Percentiles rank a stretch among this genome's conserved stretches.
Conservation (phyloP, 2,329 filamentous ascomycete genomes). For the Stachybotrys chartarum region DNA sequence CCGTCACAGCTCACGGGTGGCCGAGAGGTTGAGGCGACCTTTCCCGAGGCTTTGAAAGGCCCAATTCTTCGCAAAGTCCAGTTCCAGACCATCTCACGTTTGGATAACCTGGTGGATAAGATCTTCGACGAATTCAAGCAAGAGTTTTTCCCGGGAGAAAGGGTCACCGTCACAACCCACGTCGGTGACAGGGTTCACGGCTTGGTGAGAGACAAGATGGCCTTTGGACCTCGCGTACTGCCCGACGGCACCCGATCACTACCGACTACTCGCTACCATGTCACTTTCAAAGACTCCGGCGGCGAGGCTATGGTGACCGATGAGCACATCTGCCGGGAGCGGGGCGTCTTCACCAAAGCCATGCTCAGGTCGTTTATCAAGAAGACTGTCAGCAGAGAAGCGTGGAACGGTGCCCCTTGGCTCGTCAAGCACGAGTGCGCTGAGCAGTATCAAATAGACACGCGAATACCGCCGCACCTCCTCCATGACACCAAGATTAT, state of each 20-base stretch:
- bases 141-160: conserved; percentile 86
- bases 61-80: conserved; percentile 88
- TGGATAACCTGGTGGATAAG: conserved; percentile 70
- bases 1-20: conserved; percentile 62
- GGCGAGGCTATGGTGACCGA: conserved; percentile 76
- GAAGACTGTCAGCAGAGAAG: conserved; percentile 83
- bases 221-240: conserved; percentile 53
- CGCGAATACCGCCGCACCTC: conserved; percentile 75
- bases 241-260: conserved; percentile 64
- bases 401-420: conserved; percentile 97
- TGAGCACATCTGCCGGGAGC: conserved; percentile 75
- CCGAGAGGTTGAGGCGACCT: conserved; percentile 82
- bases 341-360: conserved; percentile 89
- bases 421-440: conserved; percentile 84
- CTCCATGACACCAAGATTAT: conserved; percentile 73
- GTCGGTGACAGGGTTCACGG: conserved; percentile 66
- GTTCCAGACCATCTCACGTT: conserved; percentile 79
- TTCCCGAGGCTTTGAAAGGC: conserved; percentile 84
- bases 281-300: conserved; percentile 62
- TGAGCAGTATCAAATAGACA: conserved; percentile 75
- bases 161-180: conserved; percentile 65
- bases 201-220: conserved; percentile 77
- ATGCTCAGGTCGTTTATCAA: conserved; percentile 92
- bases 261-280: conserved; percentile 73
- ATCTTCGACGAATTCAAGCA: conserved; percentile 75